Conservation (phyloP, 139 green algal genomes). For the Diplosphaera chodatii region DNA sequence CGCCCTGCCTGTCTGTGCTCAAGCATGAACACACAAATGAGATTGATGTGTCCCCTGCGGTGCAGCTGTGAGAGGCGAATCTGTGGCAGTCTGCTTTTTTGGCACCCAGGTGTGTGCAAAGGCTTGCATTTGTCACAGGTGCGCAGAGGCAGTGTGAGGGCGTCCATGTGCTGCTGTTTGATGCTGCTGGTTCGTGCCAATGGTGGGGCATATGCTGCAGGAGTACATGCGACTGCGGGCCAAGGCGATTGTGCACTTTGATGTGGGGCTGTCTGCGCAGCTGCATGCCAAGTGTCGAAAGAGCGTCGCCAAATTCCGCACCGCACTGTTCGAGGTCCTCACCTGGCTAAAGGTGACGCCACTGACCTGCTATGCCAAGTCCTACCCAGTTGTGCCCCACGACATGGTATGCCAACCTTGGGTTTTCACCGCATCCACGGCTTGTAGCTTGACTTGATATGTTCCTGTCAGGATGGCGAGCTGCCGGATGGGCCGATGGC, state of each 20-base stretch:
- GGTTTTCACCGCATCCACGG: not conserved
- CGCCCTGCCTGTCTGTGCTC: too few species aligned
- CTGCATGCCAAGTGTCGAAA: constrained; percentile 13
- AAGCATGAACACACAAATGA: too few species aligned
- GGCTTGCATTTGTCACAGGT: too few species aligned
- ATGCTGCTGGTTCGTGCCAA: too few species aligned
- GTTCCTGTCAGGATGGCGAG: not conserved
- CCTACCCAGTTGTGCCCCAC: too few species aligned
- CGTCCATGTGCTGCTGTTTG: too few species aligned
- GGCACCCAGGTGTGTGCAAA: constrained; percentile 7
- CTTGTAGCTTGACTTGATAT: too few species aligned
- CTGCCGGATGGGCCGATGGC: not conserved
- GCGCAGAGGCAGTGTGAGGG: too few species aligned
- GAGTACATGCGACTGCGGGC: constrained; percentile 17
- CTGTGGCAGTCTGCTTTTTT: constrained; percentile 24
- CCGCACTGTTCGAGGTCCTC: constrained; percentile 18
- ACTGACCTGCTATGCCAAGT: too few species aligned
- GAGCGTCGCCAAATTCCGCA: constrained; percentile 6
- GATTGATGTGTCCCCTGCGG: too few species aligned
- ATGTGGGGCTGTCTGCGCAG: constrained; percentile 8
- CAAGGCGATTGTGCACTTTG: constrained; percentile 12
- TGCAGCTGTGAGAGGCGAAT: not conserved
- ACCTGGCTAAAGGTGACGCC: constrained; percentile 25
- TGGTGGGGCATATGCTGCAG: too few species aligned
- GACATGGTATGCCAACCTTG: too few species aligned